Base-by-base conservation (phyloP, 257 asterid species). In the Anisodus acutangulus region DNA sequence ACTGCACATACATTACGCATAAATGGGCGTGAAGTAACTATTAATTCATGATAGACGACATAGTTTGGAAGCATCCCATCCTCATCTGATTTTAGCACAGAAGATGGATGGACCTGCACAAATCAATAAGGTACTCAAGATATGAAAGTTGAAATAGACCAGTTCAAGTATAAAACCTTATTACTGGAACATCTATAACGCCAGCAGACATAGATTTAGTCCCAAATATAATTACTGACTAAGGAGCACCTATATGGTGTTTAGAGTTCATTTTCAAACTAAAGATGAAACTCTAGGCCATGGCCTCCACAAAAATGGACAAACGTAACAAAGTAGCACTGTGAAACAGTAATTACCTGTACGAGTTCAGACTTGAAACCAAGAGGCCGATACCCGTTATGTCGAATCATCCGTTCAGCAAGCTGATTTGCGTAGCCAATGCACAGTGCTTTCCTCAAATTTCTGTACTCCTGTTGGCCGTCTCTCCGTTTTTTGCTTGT, bases 351-450 rank as follows among this genome's bases (percentile, higher is more conserved):
- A 62, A 59, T 17, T 86, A 96, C 99, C 98, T 96, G 98, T 83
- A 93, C 98, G 79, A 96, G 89, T 71, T 94, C 98, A 60, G 99
- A 88, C 90, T 93, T 95, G 90, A 93, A 91, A 90, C 98, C 98
- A 80, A 94, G 87, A 63, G 98, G 91, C 72, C 94, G 92, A 78
- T 87, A 97, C 71, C 99, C 99, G 78, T 97, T 97, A 82, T 97
- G 99, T 55, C 93, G 98, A 66, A 93, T 86, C 98, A 92, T 95
- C 79, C 99, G 86, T 90, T 97, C 98, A 41, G 96, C 99, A 81
- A 95, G 97, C 91, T 97, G 98, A 89, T 92, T 93, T 83, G 95
- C 95, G 47, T 90, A 93, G 62, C 99, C 99, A 49, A 92, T 86
- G 87, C 97, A 97, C 70, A 97, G 90, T 79, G 99, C 93, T 87